Base-by-base conservation (phyloP, 129 eudicot genomes). In the Escallonia rubra region DNA sequence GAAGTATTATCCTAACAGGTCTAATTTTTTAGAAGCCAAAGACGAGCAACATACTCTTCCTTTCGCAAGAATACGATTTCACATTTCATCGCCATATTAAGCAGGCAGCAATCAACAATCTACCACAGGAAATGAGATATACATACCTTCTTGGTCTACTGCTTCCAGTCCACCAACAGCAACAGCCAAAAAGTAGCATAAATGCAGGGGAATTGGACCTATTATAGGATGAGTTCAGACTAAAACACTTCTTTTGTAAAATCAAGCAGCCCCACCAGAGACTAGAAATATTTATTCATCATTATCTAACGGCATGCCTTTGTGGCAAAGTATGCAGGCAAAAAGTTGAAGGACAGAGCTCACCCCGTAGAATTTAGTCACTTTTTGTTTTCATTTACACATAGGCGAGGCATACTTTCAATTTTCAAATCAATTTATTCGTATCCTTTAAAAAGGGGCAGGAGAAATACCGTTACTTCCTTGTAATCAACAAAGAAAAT, bases 161-260 rank as follows among this genome's bases (percentile, higher is more conserved):
- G 15, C 38, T 54, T 51, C 69, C 61, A 72, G 64, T 54, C 70
- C 10, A 72, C 77, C 77, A 71, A 62, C 76, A 72, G 69, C 63
- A 55, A 73, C 77, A 46, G 71, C 58, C 71, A 55, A 64, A 65
- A 64, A 23, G 71, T 57, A 73, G 49, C 71, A 73, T 64, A 55
- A 56, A 73, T 73, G 77, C 55, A 50, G 55, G 55, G 55, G 8
- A 50, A n/a, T 50, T 50, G 55, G 55, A 50, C 55, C 55, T 50
- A 50, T 50, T 50, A 50, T 50, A 50, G 9, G 55, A 50, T 50
- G 55, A 4, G 10, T 50, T 5, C 10, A 8, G 3, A 50, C 13
- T 8, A 50, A 50, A 5, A 47, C 10, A 6, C 10, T 50, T 3
- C 3, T 50, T 50, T n/a, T 2, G 4, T 4, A 50, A 50, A 50